Percentiles rank a stretch among this genome's conserved stretches.
These are phyloP conservation scores for Neophaeococcomyces mojaviensis DNA, from an alignment of 2,329 filamentous ascomycete species.

Conservation along the genomic window DNA sequence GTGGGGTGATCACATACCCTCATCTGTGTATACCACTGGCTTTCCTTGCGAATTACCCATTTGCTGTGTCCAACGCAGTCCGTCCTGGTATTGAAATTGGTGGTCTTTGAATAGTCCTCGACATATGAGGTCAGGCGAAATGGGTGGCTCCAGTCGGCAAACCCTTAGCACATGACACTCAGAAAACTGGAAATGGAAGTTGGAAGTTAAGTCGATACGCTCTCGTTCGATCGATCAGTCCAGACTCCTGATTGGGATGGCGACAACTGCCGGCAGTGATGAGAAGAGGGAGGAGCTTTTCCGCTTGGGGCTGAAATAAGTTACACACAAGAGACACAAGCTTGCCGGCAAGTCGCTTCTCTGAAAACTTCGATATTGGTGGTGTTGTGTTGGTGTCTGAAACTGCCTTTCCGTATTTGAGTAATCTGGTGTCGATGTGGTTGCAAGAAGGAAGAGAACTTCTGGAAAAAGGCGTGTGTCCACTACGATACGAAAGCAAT, in stretches of 20 bases:
- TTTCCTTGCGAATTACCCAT: slow-evolving; percentile 98
- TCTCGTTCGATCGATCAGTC: no score
- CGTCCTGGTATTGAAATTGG: not conserved
- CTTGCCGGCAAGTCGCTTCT: not conserved
- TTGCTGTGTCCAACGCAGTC: slow-evolving; percentile 9
- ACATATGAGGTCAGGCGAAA: not conserved
- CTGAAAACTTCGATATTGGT: not conserved
- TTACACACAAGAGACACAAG: not conserved
- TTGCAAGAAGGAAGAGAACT: not conserved
- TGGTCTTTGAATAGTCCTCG: not conserved
- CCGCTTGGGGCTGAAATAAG: not conserved
- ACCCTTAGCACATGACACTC: no score
- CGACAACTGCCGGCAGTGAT: no score
- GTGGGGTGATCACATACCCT: slow-evolving; percentile 58
- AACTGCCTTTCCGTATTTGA: not conserved
- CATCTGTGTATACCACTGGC: slow-evolving; percentile 82
- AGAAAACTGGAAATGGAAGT: no score
- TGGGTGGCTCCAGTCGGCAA: no score
- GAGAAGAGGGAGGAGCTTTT: not conserved
- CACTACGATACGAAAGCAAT: not conserved
- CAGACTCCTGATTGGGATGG: no score
- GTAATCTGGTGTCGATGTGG: not conserved
- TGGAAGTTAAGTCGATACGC: no score
- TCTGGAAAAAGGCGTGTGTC: not conserved
- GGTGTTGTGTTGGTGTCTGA: not conserved